Evolutionary conservation across 805 yeast species (phyloP).

Genomic region (Millerozyma miso): DNA sequence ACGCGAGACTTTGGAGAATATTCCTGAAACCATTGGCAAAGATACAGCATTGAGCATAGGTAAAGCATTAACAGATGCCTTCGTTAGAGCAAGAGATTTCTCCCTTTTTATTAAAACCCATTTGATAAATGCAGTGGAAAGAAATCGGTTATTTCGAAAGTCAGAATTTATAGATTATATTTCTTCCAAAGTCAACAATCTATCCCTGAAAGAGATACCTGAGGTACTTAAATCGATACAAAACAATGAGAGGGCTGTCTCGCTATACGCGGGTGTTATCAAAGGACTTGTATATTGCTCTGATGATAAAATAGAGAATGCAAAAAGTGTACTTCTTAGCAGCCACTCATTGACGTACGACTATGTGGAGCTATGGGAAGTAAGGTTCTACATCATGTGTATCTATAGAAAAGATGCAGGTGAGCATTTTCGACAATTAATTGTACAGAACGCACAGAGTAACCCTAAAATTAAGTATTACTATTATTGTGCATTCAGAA

Average conservation of each 20-base stretch:
- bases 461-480: slow-evolving; percentile 11
- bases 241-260: slow-evolving; percentile 2
- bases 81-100: slow-evolving; percentile 56
- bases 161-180: slow-evolving; percentile 30
- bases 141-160: slow-evolving; percentile 1
- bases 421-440: not conserved
- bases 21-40: slow-evolving; percentile 3
- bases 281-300: slow-evolving; percentile 39
- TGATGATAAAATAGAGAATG: slow-evolving; percentile 13
- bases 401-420: slow-evolving; percentile 34
- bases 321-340: slow-evolving; percentile 8
- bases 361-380: slow-evolving; percentile 31
- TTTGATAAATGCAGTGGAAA: slow-evolving; percentile 35
- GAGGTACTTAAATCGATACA: slow-evolving; percentile 4
- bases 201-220: slow-evolving; percentile 45
- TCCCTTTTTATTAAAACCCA: slow-evolving; percentile 39
- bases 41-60: slow-evolving; percentile 13
- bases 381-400: slow-evolving; percentile 45
- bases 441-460: slow-evolving; percentile 1
- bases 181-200: slow-evolving; percentile 34
- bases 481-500: slow-evolving; percentile 44
- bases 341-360: slow-evolving; percentile 9
- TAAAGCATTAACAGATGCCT: slow-evolving; percentile 41
- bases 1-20: slow-evolving; percentile 23
- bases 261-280: slow-evolving; percentile 17